Evolutionary conservation across 2,329 filamentous ascomycete species (phyloP).

Genomic region (Acrodontium crateriforme): DNA sequence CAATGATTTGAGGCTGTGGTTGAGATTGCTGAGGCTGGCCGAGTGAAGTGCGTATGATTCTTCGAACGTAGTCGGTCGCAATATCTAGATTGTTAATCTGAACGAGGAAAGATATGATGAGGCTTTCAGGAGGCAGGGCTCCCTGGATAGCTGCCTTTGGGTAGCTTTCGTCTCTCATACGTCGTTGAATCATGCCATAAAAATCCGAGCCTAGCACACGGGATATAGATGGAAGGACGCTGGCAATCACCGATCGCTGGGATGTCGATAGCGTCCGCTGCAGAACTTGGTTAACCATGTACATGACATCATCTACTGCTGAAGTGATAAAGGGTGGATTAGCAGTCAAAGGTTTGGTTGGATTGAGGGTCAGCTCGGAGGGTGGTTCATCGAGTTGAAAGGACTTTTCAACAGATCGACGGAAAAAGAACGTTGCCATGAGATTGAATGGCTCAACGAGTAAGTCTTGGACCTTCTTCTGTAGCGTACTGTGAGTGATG

Average conservation of each 20-base stretch:
- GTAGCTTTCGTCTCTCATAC: constrained; percentile 94
- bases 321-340: constrained; percentile 86
- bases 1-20: constrained; percentile 21
- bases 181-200: constrained; percentile 90
- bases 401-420: constrained; percentile 88
- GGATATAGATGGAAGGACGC: constrained; percentile 63
- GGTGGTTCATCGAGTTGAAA: constrained; percentile 93
- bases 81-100: constrained; percentile 93
- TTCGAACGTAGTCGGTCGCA: constrained; percentile 75
- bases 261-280: constrained; percentile 77
- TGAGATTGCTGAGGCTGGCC: constrained; percentile 22
- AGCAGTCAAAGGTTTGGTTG: constrained; percentile 55
- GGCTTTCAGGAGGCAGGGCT: constrained; percentile 72
- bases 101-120: constrained; percentile 77
- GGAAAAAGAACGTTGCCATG: constrained; percentile 94
- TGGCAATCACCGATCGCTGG: constrained; percentile 62
- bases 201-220: constrained; percentile 80
- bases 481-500: constrained; percentile 63
- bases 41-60: constrained; percentile 64
- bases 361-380: constrained; percentile 60
- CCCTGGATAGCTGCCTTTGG: constrained; percentile 67
- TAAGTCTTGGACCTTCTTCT: constrained; percentile 61
- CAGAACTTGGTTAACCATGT: constrained; percentile 87
- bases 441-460: constrained; percentile 71
- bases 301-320: constrained; percentile 97